Conservation (phyloP, 345 rosid genomes). For the Theobroma cacao region DNA sequence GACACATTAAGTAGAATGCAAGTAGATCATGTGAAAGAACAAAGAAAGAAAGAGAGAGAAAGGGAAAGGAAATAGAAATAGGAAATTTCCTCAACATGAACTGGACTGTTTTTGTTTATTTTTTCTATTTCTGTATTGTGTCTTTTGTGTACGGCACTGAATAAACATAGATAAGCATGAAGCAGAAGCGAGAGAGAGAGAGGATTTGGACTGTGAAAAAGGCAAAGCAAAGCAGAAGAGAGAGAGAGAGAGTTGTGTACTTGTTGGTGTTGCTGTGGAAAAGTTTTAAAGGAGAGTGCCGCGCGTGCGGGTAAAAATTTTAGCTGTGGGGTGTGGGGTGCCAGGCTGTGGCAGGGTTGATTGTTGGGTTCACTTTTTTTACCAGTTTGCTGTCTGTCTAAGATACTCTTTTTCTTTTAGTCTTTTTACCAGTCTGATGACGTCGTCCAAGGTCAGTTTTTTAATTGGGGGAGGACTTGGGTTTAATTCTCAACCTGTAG, state of each 20-base stretch:
- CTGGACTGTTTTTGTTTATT: slow-evolving; percentile 8
- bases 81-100: not conserved
- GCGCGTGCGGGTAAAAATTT: slow-evolving; percentile 44
- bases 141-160: not conserved
- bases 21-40: slow-evolving; percentile 34
- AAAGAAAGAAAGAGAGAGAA: not conserved
- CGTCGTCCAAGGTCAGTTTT: not conserved
- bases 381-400: slow-evolving; percentile 1
- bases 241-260: not conserved
- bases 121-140: not conserved
- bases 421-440: not conserved
- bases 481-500: not conserved
- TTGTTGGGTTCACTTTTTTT: not conserved
- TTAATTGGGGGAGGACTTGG: not conserved
- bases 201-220: not conserved
- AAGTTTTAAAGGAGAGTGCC: slow-evolving; percentile 6
- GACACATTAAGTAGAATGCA: slow-evolving; percentile 22
- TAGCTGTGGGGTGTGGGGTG: not conserved
- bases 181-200: not conserved
- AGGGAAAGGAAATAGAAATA: not conserved
- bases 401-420: not conserved
- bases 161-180: not conserved
- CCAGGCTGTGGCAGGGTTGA: slow-evolving; percentile 12
- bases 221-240: not conserved
- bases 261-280: not conserved